Conservation (phyloP, 1,139 yeast genomes). For the Maudiozyma humilis region DNA sequence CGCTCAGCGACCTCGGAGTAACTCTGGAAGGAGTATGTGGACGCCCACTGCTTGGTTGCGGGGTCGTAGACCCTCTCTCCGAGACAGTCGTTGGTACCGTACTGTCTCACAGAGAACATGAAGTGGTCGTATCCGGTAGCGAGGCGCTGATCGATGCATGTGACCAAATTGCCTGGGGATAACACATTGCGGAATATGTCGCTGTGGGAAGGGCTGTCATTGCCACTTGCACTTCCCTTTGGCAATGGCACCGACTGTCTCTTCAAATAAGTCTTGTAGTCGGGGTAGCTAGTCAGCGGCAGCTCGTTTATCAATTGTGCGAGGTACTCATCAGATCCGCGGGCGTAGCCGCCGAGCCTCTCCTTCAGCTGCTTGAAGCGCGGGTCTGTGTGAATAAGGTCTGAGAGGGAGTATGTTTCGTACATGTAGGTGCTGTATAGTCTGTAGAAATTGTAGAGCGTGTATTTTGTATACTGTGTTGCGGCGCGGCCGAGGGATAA, state of each 20-base stretch:
- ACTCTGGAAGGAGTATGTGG: slow-evolving; percentile 41
- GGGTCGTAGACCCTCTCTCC: slow-evolving; percentile 43
- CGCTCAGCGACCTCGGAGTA: slow-evolving; percentile 38
- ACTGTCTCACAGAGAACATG: slow-evolving; percentile 34
- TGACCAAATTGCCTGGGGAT: slow-evolving; percentile 36
- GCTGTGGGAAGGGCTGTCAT: slow-evolving; percentile 42
- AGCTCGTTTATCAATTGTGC: slow-evolving; percentile 16
- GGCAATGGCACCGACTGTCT: slow-evolving; percentile 35
- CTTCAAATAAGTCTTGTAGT: slow-evolving; percentile 16
- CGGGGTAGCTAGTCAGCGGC: slow-evolving; percentile 24
- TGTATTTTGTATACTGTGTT: no score
- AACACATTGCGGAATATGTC: slow-evolving; percentile 44
- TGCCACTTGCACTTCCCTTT: slow-evolving; percentile 32
- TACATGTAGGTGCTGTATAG: neutral
- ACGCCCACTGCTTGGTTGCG: slow-evolving; percentile 38
- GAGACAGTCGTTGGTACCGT: slow-evolving; percentile 39
- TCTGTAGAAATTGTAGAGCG: neutral
- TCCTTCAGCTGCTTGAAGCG: slow-evolving; percentile 15
- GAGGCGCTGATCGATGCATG: slow-evolving; percentile 43
- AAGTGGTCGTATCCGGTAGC: slow-evolving; percentile 45
- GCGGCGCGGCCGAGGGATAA: no score
- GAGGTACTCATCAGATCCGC: slow-evolving; percentile 26
- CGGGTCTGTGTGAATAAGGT: slow-evolving; percentile 12
- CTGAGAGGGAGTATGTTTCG: slow-evolving; percentile 10
- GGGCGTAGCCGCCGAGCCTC: slow-evolving; percentile 14